A percentile compares a stretch with the other conserved stretches of the same genome.
Evolutionary conservation across 768 basidiomycete genomes (phyloP).

Genomic region (Boletus sp.): DNA sequence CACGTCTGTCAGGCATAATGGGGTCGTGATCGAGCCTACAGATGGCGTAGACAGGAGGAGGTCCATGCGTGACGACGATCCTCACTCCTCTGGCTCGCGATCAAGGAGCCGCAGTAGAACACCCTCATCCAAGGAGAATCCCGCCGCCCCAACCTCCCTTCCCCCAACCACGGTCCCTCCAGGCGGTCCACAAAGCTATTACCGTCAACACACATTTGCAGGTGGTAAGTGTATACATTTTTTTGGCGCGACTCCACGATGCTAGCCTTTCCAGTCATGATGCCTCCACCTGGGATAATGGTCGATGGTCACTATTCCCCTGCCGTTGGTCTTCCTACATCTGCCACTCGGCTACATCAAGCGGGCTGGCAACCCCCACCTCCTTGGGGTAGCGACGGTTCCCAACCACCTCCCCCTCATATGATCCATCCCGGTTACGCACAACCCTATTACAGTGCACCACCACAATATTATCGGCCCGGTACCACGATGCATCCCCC

Average conservation of each 20-base stretch:
- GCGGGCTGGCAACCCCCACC: slow-evolving; percentile 42
- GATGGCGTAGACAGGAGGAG: slow-evolving; percentile 21
- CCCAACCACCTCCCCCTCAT: slow-evolving; percentile 32
- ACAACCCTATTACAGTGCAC: slow-evolving; percentile 31
- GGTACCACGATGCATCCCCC: slow-evolving; percentile 23
- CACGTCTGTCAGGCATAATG: slow-evolving; percentile 49
- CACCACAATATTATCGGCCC: slow-evolving; percentile 50
- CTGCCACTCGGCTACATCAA: slow-evolving; percentile 45
- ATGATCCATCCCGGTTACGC: slow-evolving; percentile 36
- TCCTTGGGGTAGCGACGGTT: slow-evolving; percentile 34
- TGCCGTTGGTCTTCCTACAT: slow-evolving; percentile 48
- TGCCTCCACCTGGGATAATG: slow-evolving; percentile 40
- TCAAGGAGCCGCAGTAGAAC: slow-evolving; percentile 52
- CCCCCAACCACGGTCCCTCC: slow-evolving; percentile 34
- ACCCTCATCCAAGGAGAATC: slow-evolving; percentile 42
- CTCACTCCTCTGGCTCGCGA: slow-evolving; percentile 39
- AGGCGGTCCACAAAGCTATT: slow-evolving; percentile 52
- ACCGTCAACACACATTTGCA: slow-evolving; percentile 58
- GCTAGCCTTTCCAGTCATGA: slow-evolving; percentile 34
- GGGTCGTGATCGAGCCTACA: slow-evolving; percentile 56
- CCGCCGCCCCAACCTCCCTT: slow-evolving; percentile 31
- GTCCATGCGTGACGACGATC: slow-evolving; percentile 22
- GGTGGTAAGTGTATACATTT: slow-evolving; percentile 34
- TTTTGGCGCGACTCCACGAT: neutral
- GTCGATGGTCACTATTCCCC: slow-evolving; percentile 43